phyloP scores from a whole-genome alignment of 1,284 basidiomycete genomes.

The Ceratobasidium sp. region DNA sequence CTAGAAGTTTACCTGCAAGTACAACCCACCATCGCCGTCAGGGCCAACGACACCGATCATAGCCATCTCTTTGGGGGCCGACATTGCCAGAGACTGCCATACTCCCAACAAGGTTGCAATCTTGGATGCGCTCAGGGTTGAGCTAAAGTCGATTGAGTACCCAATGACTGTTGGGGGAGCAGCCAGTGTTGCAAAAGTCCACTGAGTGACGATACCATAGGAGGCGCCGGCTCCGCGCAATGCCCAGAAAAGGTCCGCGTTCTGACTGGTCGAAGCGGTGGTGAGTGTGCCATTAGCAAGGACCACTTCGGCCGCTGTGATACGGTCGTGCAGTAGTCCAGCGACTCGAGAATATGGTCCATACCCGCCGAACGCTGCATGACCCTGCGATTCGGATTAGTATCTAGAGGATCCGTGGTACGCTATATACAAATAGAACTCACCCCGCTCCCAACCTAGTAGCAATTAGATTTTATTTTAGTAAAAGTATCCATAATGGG shows the following conservation, averaged over 20 bases:
- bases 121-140: constrained; percentile 3
- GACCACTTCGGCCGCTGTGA: constrained; percentile 43
- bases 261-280: constrained; percentile 28
- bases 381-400: constrained; percentile 11
- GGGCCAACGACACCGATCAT: constrained; percentile 24
- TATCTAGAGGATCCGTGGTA: neutral
- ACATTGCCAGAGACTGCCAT: constrained; percentile 21
- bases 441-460: constrained; percentile 23
- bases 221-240: constrained; percentile 49
- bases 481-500: neutral
- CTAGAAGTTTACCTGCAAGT: constrained; percentile 7
- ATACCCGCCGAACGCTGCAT: constrained; percentile 41
- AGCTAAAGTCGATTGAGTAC: constrained; percentile 23
- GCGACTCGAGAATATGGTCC: constrained; percentile 35
- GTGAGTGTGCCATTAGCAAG: constrained; percentile 42
- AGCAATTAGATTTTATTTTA: too few relatives aligned
- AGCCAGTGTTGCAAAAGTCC: constrained; percentile 38
- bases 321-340: constrained; percentile 38
- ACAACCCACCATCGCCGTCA: constrained; percentile 25
- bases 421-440: neutral
- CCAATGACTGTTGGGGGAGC: constrained; percentile 31
- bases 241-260: constrained; percentile 49
- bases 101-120: constrained; percentile 10
- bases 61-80: constrained; percentile 31
- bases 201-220: constrained; percentile 46